These are phyloP conservation scores for Populus ilicifolia DNA, from an alignment of 345 rosid species.

Conservation along the genomic window DNA sequence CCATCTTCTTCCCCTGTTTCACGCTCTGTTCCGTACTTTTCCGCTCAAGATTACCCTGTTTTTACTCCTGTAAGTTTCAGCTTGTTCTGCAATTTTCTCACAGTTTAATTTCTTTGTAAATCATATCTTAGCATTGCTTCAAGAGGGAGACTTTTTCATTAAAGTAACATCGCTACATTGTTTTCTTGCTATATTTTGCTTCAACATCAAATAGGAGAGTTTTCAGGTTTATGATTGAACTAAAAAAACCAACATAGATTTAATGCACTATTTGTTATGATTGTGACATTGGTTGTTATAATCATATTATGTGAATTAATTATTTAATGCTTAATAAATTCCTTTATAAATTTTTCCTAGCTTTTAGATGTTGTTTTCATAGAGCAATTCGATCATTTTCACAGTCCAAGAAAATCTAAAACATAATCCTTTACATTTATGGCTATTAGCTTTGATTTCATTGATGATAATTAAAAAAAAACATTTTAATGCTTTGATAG, in stretches of 20 bases:
- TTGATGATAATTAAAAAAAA: not conserved
- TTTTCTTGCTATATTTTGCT: slow-evolving; percentile 12
- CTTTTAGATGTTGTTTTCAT: not conserved
- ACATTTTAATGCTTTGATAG: not conserved
- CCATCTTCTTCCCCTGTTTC: slow-evolving; percentile 61
- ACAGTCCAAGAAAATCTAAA: not conserved
- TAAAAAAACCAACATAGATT: not conserved
- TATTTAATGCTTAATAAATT: not conserved
- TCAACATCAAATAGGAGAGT: slow-evolving; percentile 1
- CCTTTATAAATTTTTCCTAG: not conserved
- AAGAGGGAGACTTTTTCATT: not conserved
- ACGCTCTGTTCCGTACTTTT: slow-evolving; percentile 50
- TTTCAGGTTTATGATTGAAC: not conserved
- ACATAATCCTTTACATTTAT: not conserved
- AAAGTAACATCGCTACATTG: slow-evolving; percentile 1
- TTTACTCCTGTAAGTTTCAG: slow-evolving; percentile 75
- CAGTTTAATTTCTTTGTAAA: not conserved
- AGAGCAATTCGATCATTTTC: not conserved
- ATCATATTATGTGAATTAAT: not conserved
- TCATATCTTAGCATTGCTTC: slow-evolving; percentile 6
- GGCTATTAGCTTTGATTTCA: not conserved
- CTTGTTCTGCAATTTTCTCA: not conserved
- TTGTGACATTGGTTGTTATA: not conserved
- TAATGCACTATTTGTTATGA: not conserved
- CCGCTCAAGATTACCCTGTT: slow-evolving; percentile 94